Evolutionary conservation across 805 yeast species (phyloP).

Genomic region (Cyberlindnera japonica): DNA sequence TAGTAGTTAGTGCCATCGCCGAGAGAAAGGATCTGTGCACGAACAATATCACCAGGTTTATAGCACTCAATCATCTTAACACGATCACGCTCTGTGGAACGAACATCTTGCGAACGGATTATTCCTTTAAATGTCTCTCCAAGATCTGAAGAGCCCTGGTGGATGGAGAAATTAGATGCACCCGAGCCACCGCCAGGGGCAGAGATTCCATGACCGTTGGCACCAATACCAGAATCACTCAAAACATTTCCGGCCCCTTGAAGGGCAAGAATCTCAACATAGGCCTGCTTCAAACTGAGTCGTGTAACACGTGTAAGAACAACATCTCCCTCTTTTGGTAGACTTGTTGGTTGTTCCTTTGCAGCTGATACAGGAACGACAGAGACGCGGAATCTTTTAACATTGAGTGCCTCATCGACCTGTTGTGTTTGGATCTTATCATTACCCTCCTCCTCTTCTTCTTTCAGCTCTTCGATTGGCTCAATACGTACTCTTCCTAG

Average conservation of each 20-base stretch:
- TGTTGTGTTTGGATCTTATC: slow-evolving; percentile 9
- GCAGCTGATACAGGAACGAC: slow-evolving; percentile 26
- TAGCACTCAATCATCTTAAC: slow-evolving; percentile 76
- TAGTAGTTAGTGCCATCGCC: slow-evolving; percentile 96
- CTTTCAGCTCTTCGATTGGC: slow-evolving; percentile 19
- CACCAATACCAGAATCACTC: slow-evolving; percentile 64
- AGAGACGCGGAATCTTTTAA: slow-evolving; percentile 20
- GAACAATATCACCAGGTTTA: slow-evolving; percentile 87
- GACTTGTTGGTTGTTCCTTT: slow-evolving; percentile 24
- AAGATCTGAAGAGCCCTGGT: slow-evolving; percentile 57
- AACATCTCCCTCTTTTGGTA: slow-evolving; percentile 82
- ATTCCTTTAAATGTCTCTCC: slow-evolving; percentile 90
- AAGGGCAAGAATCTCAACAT: slow-evolving; percentile 69
- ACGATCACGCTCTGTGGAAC: slow-evolving; percentile 87
- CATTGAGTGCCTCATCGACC: slow-evolving; percentile 8
- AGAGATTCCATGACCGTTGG: slow-evolving; percentile 41
- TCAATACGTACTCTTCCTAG: slow-evolving; percentile 50
- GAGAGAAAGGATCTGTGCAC: slow-evolving; percentile 74
- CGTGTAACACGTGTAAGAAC: slow-evolving; percentile 75
- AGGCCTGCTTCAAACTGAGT: slow-evolving; percentile 65
- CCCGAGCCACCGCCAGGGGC: slow-evolving; percentile 57
- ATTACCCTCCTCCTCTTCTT: slow-evolving; percentile 11
- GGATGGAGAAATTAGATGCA: slow-evolving; percentile 38
- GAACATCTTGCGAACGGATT: slow-evolving; percentile 80
- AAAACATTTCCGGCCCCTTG: slow-evolving; percentile 58